Evolutionary conservation across 2,329 filamentous ascomycete genomes (phyloP), one percentile per base, ranked within the genome.

Genomic region (Hortaea sp.): DNA sequence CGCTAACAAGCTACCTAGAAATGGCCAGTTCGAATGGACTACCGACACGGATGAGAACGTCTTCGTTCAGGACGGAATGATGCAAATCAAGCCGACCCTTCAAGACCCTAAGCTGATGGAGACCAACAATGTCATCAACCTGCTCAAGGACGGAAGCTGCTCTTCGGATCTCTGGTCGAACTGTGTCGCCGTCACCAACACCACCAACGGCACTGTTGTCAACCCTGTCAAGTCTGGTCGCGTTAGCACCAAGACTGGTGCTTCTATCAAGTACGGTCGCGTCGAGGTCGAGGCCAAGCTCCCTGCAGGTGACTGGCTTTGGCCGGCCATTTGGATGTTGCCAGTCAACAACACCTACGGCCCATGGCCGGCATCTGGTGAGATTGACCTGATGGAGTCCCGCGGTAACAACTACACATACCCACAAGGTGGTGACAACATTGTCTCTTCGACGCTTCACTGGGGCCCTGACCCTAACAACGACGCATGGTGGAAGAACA

Each of bases 261-360:
- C 79, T 5, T 75, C 69, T 11, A 85, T 94, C 70, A 86, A 81
- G 66, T 94, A 85, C 61, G 87, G 87, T 41, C 83, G 85, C 39
- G 76, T 94, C 44, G 85, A 94, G 62, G 85, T 94, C 5, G 80
- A 76, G 1, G 87, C 87, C 28, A 82, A 82, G 66, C 69, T 92
- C 29, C 85, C 87, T 4, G 65, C 71, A 41, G 87, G 87, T 45
- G 86, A 92, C 68, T 92, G 87, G 87, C 74, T 94, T 7, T 92
- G 87, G 87, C 87, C 87, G 2, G 85, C 85, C n/a, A 90, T 94
- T 58, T 89, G 85, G 84, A 85, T 94, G 84, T 72, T 92, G 71
- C 87, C 87, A 1, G 79, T 78, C 41, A 72, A 82, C 39, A 73
- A 80, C 45, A 80, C 71, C 0, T 94, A 92, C 62, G 87, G 87